phyloP scores from a whole-genome alignment of 768 basidiomycete species.

The Hericium alpestre region DNA sequence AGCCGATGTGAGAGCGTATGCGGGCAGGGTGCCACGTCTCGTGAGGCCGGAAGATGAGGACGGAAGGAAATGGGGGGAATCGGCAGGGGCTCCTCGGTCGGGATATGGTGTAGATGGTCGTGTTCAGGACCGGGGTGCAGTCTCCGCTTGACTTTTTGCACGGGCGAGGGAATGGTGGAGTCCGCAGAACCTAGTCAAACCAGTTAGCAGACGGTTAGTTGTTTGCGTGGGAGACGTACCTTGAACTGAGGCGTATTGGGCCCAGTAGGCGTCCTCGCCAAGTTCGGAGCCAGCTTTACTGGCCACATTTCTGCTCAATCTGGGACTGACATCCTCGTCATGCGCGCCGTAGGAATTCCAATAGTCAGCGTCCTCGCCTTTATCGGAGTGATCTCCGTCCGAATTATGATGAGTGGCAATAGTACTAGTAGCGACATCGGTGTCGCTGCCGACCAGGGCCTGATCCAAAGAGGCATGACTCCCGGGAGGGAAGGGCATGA shows the following conservation, averaged over 20 bases:
- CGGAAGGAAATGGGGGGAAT: slow-evolving; percentile 11
- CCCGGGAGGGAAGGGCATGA: slow-evolving; percentile 60
- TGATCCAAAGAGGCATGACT: slow-evolving; percentile 21
- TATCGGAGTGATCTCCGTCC: slow-evolving; percentile 10
- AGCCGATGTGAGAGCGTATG: slow-evolving; percentile 18
- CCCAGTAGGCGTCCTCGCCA: slow-evolving; percentile 65
- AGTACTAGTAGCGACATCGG: slow-evolving; percentile 16
- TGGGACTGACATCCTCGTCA: slow-evolving; percentile 20
- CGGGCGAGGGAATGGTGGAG: slow-evolving; percentile 53
- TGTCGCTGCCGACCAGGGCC: slow-evolving; percentile 17
- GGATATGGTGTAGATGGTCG: background rate
- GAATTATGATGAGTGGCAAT: slow-evolving; percentile 4
- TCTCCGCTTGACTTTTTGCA: slow-evolving; percentile 21
- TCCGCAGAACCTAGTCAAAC: slow-evolving; percentile 50
- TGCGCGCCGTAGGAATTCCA: slow-evolving; percentile 54
- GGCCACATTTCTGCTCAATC: slow-evolving; percentile 5
- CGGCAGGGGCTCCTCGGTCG: slow-evolving; percentile 14
- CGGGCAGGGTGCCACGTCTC: slow-evolving; percentile 23
- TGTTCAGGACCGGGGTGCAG: slow-evolving; percentile 11
- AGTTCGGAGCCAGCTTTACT: slow-evolving; percentile 18
- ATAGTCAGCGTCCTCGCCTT: slow-evolving; percentile 42
- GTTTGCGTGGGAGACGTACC: slow-evolving; percentile 29
- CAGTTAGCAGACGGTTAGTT: background rate
- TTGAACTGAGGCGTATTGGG: slow-evolving; percentile 59
- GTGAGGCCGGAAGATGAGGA: slow-evolving; percentile 10